A percentile compares a stretch with the other conserved stretches of the same genome.
Evolutionary conservation across 2,329 filamentous ascomycete species (phyloP).

Genomic region (Rasamsonia emersonii): DNA sequence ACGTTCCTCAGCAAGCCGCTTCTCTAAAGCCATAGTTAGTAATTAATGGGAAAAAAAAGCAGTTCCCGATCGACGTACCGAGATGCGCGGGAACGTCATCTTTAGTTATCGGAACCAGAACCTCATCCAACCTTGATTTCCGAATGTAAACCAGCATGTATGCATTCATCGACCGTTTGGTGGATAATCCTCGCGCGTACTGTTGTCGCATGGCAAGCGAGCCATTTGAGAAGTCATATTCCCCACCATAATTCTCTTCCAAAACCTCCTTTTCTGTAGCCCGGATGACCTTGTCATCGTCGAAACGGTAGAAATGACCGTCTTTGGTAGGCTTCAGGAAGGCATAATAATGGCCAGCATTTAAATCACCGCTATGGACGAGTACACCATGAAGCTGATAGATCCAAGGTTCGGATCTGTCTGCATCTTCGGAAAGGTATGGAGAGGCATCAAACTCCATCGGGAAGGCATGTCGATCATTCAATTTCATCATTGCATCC

Average conservation of each 20-base stretch:
- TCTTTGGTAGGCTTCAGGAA: constrained; percentile 91
- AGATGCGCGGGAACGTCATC: constrained; percentile 76
- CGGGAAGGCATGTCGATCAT: constrained; percentile 41
- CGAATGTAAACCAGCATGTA: constrained; percentile 99
- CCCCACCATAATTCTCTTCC: constrained; percentile 94
- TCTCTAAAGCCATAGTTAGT: constrained; percentile 42
- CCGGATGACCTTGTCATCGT: constrained; percentile 94
- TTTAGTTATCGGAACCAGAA: constrained; percentile 67
- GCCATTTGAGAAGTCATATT: constrained; percentile 57
- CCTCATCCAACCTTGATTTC: constrained; percentile 71
- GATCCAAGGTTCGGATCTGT: constrained; percentile 78
- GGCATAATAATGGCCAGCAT: constrained; percentile 96
- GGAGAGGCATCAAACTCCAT: constrained; percentile 57
- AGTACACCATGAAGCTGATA: constrained; percentile 93
- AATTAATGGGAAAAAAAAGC: constrained; percentile 2
- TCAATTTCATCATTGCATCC: constrained; percentile 97
- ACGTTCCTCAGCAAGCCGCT: constrained; percentile 72
- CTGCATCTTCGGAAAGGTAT: constrained; percentile 77
- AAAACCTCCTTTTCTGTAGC: constrained; percentile 84
- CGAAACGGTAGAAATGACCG: constrained; percentile 92
- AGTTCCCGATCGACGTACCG: constrained; percentile 41
- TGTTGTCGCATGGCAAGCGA: constrained; percentile 52
- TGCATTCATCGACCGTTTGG: constrained; percentile 70
- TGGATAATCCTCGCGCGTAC: constrained; percentile 55
- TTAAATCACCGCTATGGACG: constrained; percentile 92